Conservation (phyloP, 345 rosid species). For the Linum lewisii region DNA sequence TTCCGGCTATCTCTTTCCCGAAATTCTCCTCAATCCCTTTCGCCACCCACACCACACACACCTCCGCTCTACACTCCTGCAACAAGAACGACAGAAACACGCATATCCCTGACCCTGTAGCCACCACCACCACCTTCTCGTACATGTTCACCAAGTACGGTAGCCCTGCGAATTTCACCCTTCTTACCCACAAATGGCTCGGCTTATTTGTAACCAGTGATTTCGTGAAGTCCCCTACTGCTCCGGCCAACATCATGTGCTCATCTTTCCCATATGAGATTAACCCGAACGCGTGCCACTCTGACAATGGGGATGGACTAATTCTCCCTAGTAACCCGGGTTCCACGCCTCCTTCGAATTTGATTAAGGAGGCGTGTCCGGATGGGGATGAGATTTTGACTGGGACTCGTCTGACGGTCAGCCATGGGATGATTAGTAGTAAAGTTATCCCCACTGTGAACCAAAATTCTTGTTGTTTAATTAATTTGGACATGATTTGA, state of each 20-base stretch:
- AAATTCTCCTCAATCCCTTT: not conserved
- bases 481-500: slow-evolving; percentile 31
- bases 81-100: slow-evolving; percentile 19
- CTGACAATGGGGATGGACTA: slow-evolving; percentile 85
- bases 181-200: slow-evolving; percentile 56
- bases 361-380: slow-evolving; percentile 65
- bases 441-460: slow-evolving; percentile 49
- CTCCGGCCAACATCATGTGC: slow-evolving; percentile 90
- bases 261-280: slow-evolving; percentile 60
- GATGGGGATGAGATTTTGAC: slow-evolving; percentile 50
- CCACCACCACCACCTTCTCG: slow-evolving; percentile 58
- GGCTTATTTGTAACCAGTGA: slow-evolving; percentile 55
- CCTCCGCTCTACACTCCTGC: slow-evolving; percentile 49
- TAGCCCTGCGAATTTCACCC: not conserved
- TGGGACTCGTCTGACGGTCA: slow-evolving; percentile 57
- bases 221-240: slow-evolving; percentile 80
- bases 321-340: slow-evolving; percentile 75
- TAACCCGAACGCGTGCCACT: slow-evolving; percentile 90
- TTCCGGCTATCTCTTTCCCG: slow-evolving; percentile 1
- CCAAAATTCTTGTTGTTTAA: slow-evolving; percentile 66
- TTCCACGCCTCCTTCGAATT: slow-evolving; percentile 57
- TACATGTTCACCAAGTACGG: slow-evolving; percentile 34
- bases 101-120: slow-evolving; percentile 13
- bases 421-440: slow-evolving; percentile 58
- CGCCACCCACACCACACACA: slow-evolving; percentile 56